Evolutionary conservation across 495 filamentous ascomycete genomes (phyloP).

Genomic region (Xanthoparmelia taractica): DNA sequence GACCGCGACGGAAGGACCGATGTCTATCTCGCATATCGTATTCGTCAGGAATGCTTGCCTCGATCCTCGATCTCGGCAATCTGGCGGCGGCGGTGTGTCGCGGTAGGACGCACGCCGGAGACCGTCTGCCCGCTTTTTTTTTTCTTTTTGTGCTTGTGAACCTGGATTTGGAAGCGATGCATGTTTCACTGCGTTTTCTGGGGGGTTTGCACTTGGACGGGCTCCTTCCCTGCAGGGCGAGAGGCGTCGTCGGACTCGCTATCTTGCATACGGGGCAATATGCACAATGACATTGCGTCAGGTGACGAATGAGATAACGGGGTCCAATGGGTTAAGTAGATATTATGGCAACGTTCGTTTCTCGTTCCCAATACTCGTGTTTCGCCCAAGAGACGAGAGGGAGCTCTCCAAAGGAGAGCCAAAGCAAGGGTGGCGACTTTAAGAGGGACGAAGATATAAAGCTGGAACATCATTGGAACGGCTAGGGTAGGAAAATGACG

Average conservation of each 20-base stretch:
- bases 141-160: too few species aligned
- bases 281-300: neutral
- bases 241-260: neutral
- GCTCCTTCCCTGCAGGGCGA: neutral
- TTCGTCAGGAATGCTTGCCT: neutral
- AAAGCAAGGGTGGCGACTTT: neutral
- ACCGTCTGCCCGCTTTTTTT: neutral
- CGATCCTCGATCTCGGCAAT: neutral
- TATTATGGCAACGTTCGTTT: too few species aligned
- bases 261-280: neutral
- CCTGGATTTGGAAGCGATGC: neutral
- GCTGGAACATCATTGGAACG: slow-evolving; percentile 1
- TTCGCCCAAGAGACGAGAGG: neutral
- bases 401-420: neutral
- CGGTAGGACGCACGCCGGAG: neutral
- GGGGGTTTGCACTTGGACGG: neutral
- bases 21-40: slow-evolving; percentile 5
- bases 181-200: too few species aligned
- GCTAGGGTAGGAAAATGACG: neutral
- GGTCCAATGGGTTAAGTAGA: too few species aligned
- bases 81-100: neutral
- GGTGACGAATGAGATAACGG: neutral
- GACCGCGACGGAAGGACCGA: neutral
- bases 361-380: too few species aligned
- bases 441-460: neutral